A percentile compares a stretch with the other conserved stretches of the same genome.
phyloP scores from a whole-genome alignment of 2,329 filamentous ascomycete species.

The Dendrostoma leiphaemia region DNA sequence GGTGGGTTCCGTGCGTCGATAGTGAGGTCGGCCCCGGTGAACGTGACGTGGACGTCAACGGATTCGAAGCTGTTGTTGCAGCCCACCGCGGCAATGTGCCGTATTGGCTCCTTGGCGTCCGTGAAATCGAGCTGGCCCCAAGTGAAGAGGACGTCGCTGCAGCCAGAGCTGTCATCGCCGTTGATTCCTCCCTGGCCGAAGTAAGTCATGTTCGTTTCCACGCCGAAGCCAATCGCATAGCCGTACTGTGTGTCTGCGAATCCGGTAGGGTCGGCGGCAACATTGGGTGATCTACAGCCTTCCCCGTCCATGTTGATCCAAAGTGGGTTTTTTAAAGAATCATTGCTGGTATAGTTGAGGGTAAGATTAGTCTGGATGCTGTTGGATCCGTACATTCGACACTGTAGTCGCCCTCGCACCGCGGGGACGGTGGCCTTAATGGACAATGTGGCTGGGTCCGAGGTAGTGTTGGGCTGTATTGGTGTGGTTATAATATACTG shows the following conservation, averaged over 20 bases:
- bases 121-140: conserved; percentile 31
- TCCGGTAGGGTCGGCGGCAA: background rate
- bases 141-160: conserved; percentile 32
- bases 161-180: conserved; percentile 7
- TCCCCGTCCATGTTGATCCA: background rate
- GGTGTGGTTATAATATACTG: background rate
- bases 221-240: background rate
- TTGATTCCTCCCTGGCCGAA: conserved; percentile 21
- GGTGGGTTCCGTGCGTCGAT: background rate
- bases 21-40: background rate
- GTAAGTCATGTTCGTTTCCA: conserved; percentile 17
- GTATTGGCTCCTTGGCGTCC: background rate
- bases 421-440: conserved; percentile 1
- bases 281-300: background rate
- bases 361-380: background rate
- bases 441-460: conserved; percentile 19
- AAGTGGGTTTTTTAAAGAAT: background rate
- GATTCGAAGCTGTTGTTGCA: background rate
- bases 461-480: background rate
- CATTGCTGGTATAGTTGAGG: background rate
- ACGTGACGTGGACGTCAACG: background rate
- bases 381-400: background rate
- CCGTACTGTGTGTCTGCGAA: background rate
- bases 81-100: background rate
- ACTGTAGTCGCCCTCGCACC: background rate